A percentile compares a stretch with the other conserved stretches of the same genome.
Conservation (phyloP, 164 flowering plant species). For the Dillenia suffruticosa region DNA sequence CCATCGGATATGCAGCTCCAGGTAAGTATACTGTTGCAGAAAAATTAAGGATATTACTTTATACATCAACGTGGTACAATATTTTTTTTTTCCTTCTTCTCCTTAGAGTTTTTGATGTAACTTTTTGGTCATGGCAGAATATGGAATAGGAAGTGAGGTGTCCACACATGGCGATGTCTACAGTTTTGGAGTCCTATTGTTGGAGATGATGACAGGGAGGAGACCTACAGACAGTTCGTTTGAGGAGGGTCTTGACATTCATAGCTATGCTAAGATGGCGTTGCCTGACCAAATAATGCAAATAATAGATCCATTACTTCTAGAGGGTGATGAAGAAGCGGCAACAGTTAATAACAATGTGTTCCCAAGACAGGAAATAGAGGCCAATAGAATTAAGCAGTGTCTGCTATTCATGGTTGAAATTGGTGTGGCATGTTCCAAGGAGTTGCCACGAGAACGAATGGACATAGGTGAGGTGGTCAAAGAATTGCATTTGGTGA, state of each 20-base stretch:
- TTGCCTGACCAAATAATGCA: neutral
- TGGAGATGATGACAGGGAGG: conserved; percentile 13
- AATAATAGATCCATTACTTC: conserved; percentile 4
- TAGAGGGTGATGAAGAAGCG: neutral
- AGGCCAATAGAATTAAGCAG: neutral
- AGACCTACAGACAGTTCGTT: conserved; percentile 10
- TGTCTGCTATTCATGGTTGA: neutral
- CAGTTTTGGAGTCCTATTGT: conserved; percentile 5
- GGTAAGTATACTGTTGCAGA: conserved; percentile 9
- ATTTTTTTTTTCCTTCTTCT: too few species aligned
- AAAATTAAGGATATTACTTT: too few species aligned
- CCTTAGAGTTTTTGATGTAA: neutral
- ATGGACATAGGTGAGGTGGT: conserved; percentile 14
- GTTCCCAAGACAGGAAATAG: neutral
- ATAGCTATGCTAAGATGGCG: conserved; percentile 1
- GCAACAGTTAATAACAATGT: too few species aligned
- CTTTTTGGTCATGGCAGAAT: neutral
- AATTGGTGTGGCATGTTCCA: conserved; percentile 13
- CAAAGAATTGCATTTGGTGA: neutral
- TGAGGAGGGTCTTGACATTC: neutral
- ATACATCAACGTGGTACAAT: too few species aligned
- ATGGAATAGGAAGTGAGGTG: neutral
- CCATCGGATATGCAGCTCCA: conserved; percentile 25
- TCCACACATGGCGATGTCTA: neutral
- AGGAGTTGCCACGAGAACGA: conserved; percentile 9